phyloP scores from a whole-genome alignment of 2,329 filamentous ascomycete species.

The Cryphonectria radicalis region DNA sequence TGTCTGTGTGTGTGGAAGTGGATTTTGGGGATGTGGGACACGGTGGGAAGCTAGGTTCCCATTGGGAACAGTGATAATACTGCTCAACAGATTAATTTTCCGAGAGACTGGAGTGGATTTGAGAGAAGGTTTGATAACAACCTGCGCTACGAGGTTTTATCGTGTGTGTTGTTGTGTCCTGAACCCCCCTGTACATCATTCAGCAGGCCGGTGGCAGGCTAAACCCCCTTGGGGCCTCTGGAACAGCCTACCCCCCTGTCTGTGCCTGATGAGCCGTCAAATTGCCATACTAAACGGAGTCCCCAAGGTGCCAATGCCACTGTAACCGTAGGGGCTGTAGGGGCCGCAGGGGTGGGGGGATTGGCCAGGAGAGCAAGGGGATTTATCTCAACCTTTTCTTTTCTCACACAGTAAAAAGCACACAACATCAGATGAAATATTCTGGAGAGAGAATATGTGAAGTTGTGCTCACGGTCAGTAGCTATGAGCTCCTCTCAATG shows the following conservation, averaged over 20 bases:
- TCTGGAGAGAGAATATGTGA: background rate
- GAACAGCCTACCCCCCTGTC: background rate
- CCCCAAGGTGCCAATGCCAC: background rate
- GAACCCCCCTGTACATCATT: background rate
- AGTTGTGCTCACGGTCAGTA: background rate
- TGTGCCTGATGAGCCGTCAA: slow-evolving; percentile 6
- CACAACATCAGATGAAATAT: background rate
- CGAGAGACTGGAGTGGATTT: slow-evolving; percentile 3
- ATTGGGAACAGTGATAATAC: slow-evolving; percentile 8
- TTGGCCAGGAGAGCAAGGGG: background rate
- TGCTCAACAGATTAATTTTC: slow-evolving; percentile 9
- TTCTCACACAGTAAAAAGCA: background rate
- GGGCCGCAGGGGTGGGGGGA: too few relatives aligned
- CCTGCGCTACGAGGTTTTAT: background rate
- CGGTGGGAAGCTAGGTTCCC: background rate
- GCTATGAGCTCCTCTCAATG: background rate
- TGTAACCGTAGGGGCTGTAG: background rate
- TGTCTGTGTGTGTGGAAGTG: background rate
- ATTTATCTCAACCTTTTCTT: background rate
- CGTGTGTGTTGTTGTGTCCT: background rate
- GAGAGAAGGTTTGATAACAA: background rate
- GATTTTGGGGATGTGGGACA: slow-evolving; percentile 1
- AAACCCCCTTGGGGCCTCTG: background rate
- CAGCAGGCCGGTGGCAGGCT: background rate
- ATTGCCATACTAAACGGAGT: background rate